Percentiles rank a stretch among this genome's conserved stretches.
phyloP scores from a whole-genome alignment of 2,329 filamentous ascomycete genomes.

The Cladosporium sp. region DNA sequence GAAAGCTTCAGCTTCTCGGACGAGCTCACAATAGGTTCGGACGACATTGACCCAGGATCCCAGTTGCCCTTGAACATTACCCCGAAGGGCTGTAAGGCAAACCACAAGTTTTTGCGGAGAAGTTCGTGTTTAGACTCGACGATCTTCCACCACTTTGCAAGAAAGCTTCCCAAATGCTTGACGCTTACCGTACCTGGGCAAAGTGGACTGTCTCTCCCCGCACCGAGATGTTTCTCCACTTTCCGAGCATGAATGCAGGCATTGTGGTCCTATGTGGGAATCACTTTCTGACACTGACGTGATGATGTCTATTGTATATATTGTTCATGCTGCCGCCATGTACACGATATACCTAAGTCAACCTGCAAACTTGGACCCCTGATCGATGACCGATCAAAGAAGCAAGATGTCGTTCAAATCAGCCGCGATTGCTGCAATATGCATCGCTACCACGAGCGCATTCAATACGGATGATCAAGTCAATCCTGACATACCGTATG shows the following conservation, averaged over 20 bases:
- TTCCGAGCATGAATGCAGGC: background rate
- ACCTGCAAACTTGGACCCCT: background rate
- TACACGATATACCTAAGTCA: background rate
- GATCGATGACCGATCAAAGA: background rate
- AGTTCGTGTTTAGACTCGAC: background rate
- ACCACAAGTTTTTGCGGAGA: slow-evolving; percentile 1
- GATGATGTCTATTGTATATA: background rate
- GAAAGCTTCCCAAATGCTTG: slow-evolving; percentile 4
- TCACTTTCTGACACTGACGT: background rate
- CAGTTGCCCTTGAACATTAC: background rate
- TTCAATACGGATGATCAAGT: slow-evolving; percentile 21
- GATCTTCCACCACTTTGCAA: slow-evolving; percentile 4
- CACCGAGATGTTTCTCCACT: background rate
- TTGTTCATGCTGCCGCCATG: background rate
- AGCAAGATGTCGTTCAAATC: background rate
- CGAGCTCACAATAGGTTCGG: too few relatives aligned
- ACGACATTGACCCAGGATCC: too few relatives aligned
- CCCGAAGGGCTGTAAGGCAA: background rate
- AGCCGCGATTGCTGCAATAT: background rate
- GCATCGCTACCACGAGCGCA: background rate
- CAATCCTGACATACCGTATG: slow-evolving; percentile 20
- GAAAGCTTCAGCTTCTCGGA: too few relatives aligned
- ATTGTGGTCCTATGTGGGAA: background rate
- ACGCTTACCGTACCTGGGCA: background rate
- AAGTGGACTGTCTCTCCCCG: background rate